Evolutionary conservation across 306 rosid genomes (phyloP), one percentile per base, ranked within the genome.

Genomic region (Hylodesmum podocarpum): DNA sequence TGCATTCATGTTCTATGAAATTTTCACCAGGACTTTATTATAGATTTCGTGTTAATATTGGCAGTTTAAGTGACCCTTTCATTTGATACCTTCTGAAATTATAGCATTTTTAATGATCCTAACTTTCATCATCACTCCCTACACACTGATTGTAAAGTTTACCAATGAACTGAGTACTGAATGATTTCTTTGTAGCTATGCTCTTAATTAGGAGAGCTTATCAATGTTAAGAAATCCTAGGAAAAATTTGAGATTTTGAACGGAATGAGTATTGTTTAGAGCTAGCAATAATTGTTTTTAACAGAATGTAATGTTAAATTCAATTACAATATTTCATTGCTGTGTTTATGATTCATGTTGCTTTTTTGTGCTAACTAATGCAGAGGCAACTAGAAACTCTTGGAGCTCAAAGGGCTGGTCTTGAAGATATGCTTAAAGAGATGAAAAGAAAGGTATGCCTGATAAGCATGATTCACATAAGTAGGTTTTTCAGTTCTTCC

Each of bases 401-500:
- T 25, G 99, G 98, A 86, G 94, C 99, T 72, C 98, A 95, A 83
- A 88, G 99, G 70, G 99, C 99, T 84, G 99, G 92, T 78, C 99
- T 95, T 31, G 99, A 95, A 88, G 99, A 95, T 86, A 95, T 95
- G 99, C 96, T 95, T 51, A 95, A 93, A 83, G 99, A 95, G 83
- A 95, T 95, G 99, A 95, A 93, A 87, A 91, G 99, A 80, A 95
- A 95, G 98, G 98, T 58, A 28, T 28, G 22, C 66, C 37, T 25
- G 34, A 55, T 90, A 18, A 70, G 31, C 54, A 43, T 37, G 39
- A 24, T 76, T 70, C 53, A 44, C 21, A 4, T 22, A 33, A 34
- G 36, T 70, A 34, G 8, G 13, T 40, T 46, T 55, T 66, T 71
- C 31, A 28, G 51, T 54, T 72, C 31, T 55, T 57, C 62, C 34